A percentile compares a stretch with the other conserved stretches of the same genome.
Evolutionary conservation across 2,329 filamentous ascomycete genomes (phyloP).

Genomic region (Byssoonygena ceratinophila): DNA sequence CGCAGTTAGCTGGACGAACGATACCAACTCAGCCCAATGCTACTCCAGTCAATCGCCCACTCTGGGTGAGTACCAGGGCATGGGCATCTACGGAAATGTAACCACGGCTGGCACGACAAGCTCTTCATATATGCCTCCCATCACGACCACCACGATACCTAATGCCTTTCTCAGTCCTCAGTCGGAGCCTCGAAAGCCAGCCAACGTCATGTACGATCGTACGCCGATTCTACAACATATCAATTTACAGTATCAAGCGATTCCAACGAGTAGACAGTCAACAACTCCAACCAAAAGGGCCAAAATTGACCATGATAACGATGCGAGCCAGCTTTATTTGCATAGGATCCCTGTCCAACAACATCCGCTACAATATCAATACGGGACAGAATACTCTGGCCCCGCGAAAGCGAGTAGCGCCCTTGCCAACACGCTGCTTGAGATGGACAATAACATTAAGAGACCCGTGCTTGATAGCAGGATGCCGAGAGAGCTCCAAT

Average conservation of each 20-base stretch:
- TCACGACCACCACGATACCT: neutral
- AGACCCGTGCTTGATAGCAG: slow-evolving; percentile 8
- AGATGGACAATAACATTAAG: slow-evolving; percentile 11
- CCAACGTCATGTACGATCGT: slow-evolving; percentile 5
- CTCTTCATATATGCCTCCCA: slow-evolving; percentile 18
- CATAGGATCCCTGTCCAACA: slow-evolving; percentile 9
- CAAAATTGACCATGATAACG: neutral
- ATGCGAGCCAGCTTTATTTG: neutral
- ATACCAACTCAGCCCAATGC: slow-evolving; percentile 18
- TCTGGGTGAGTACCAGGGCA: slow-evolving; percentile 18
- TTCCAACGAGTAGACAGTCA: neutral
- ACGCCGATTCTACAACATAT: neutral
- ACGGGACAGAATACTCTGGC: slow-evolving; percentile 14
- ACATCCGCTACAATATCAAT: slow-evolving; percentile 15
- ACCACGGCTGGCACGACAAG: slow-evolving; percentile 19
- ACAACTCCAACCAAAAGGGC: neutral
- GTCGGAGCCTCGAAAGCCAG: neutral
- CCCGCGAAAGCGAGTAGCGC: neutral
- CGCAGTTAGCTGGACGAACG: slow-evolving; percentile 20
- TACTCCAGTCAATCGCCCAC: slow-evolving; percentile 21
- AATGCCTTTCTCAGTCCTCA: slow-evolving; percentile 11
- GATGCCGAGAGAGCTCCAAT: slow-evolving; percentile 2
- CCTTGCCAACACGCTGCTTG: slow-evolving; percentile 4
- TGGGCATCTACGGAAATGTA: slow-evolving; percentile 22
- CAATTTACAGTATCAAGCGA: neutral